Percentiles rank a stretch among this genome's conserved stretches.
Conservation (phyloP, 345 rosid species). For the Salix arbutifolia region DNA sequence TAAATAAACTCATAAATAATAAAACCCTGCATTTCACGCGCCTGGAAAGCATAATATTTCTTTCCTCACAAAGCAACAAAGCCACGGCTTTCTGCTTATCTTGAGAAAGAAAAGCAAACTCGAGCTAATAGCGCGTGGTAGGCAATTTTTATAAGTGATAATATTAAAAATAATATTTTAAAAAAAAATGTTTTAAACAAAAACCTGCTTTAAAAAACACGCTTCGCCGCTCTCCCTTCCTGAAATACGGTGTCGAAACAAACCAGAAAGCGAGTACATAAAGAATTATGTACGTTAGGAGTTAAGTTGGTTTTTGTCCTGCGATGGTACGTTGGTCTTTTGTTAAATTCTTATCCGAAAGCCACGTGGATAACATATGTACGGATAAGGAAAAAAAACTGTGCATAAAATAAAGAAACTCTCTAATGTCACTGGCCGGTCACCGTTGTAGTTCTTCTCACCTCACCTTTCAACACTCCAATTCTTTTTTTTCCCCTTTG, state of each 20-base stretch:
- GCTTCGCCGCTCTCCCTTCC: too few species aligned
- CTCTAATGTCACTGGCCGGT: not conserved
- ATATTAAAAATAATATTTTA: too few species aligned
- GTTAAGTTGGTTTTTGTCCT: not conserved
- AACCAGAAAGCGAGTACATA: not conserved
- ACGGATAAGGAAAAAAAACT: not conserved
- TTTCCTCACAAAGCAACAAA: not conserved
- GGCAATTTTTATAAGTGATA: too few species aligned
- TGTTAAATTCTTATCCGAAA: not conserved
- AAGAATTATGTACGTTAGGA: not conserved
- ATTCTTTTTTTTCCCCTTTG: too few species aligned
- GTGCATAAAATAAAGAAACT: not conserved
- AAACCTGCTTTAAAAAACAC: too few species aligned
- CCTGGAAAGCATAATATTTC: not conserved
- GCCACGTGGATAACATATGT: not conserved
- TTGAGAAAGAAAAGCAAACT: not conserved
- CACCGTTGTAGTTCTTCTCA: not conserved
- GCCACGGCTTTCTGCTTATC: not conserved
- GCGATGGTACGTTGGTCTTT: not conserved
- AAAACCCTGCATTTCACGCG: not conserved
- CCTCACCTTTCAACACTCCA: not conserved
- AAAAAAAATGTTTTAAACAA: too few species aligned
- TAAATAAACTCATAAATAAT: too few species aligned
- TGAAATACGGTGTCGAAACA: too few species aligned
- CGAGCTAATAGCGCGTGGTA: not conserved